Conservation (phyloP, 495 filamentous ascomycete genomes). For the Symbiotaphrina buchneri region DNA sequence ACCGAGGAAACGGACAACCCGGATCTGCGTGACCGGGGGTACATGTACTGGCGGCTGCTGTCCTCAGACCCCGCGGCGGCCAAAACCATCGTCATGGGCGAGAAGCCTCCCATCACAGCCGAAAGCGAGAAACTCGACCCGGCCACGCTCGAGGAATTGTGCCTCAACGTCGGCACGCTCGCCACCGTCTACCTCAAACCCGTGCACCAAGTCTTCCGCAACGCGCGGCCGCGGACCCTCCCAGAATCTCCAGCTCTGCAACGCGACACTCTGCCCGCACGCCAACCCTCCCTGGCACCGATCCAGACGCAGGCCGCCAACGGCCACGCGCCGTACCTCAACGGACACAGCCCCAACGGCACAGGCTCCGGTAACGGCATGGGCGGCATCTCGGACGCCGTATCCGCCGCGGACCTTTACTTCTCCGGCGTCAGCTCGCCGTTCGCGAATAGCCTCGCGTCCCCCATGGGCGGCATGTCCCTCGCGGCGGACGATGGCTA, state of each 20-base stretch:
- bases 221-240: constrained; percentile 57
- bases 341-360: constrained; percentile 2
- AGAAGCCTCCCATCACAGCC: constrained; percentile 90
- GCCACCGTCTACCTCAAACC: constrained; percentile 97
- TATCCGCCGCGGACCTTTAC: constrained; percentile 67
- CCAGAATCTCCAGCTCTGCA: constrained; percentile 70
- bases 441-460: too few species aligned
- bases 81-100: constrained; percentile 81
- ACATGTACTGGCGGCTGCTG: constrained; percentile 98
- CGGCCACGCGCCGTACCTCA: constrained; percentile 4
- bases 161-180: constrained; percentile 84
- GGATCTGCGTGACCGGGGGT: constrained; percentile 82
- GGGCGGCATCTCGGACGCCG: constrained; percentile 37
- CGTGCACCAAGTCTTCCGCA: constrained; percentile 91
- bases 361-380: constrained; percentile 9
- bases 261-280: constrained; percentile 31
- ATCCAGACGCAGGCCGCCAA: constrained; percentile 7
- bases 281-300: constrained; percentile 6
- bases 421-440: constrained; percentile 51
- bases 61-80: constrained; percentile 82
- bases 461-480: constrained; percentile 43
- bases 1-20: constrained; percentile 98
- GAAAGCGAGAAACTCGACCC: constrained; percentile 90
- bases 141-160: constrained; percentile 85
- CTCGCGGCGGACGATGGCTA: constrained; percentile 23